These are phyloP conservation scores for Cladobotryum protrusum DNA, from an alignment of 2,329 filamentous ascomycete genomes.

Conservation along the genomic window DNA sequence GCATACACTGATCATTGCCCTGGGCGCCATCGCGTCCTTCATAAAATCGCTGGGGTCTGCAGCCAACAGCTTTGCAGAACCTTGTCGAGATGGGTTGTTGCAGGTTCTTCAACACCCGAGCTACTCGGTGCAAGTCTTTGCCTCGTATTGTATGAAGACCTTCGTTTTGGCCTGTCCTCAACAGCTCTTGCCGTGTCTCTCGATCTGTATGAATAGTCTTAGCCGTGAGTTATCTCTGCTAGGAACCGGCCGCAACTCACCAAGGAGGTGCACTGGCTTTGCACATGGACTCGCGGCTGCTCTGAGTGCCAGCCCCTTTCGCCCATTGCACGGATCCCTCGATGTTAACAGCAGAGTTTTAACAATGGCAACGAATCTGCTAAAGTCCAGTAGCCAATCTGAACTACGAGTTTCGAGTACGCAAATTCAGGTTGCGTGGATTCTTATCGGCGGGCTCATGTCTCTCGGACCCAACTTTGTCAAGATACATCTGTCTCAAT, in stretches of 20 bases:
- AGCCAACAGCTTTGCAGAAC: slow-evolving; percentile 69
- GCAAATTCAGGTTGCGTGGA: slow-evolving; percentile 97
- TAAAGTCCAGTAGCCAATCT: slow-evolving; percentile 88
- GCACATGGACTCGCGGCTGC: slow-evolving; percentile 87
- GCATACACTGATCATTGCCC: slow-evolving; percentile 69
- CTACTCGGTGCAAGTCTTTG: slow-evolving; percentile 90
- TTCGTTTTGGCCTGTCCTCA: slow-evolving; percentile 90
- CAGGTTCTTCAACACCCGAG: slow-evolving; percentile 91
- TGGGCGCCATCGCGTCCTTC: slow-evolving; percentile 74
- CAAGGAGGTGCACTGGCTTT: slow-evolving; percentile 80
- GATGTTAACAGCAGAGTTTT: slow-evolving; percentile 91
- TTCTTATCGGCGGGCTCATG: slow-evolving; percentile 93
- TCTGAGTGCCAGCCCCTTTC: slow-evolving; percentile 79
- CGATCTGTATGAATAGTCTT: slow-evolving; percentile 94
- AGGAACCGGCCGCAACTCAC: slow-evolving; percentile 66
- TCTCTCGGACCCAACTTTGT: slow-evolving; percentile 95
- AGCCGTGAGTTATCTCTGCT: slow-evolving; percentile 78
- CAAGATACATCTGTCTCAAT: slow-evolving; percentile 93
- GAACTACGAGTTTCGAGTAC: slow-evolving; percentile 87
- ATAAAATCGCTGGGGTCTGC: slow-evolving; percentile 78
- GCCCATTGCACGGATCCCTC: slow-evolving; percentile 88
- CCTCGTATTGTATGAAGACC: slow-evolving; percentile 75
- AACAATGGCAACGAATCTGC: slow-evolving; percentile 80
- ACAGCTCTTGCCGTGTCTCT: slow-evolving; percentile 83
- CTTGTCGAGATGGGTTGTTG: slow-evolving; percentile 77